Conservation (phyloP, 345 rosid species). For the Anastatica hierochuntica region DNA sequence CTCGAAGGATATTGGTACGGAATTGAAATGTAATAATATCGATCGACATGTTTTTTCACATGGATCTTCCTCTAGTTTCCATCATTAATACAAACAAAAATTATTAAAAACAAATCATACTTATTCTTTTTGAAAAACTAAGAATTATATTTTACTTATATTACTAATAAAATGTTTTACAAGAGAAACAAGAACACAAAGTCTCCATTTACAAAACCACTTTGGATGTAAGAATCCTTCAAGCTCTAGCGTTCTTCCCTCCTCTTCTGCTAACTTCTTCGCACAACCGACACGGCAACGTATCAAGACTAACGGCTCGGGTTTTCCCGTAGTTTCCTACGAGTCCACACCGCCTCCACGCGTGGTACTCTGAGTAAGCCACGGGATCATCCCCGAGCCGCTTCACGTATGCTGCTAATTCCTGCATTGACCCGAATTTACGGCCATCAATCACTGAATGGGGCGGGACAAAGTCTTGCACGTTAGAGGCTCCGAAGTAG, state of each 20-base stretch:
- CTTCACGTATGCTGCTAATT: slow-evolving; percentile 57
- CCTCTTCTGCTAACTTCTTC: slow-evolving; percentile 65
- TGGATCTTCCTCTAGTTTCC: too few species aligned
- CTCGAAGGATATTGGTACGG: too few species aligned
- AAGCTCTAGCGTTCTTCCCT: slow-evolving; percentile 44
- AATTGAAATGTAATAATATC: too few species aligned
- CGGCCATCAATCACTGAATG: slow-evolving; percentile 77
- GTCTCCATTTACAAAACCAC: slow-evolving; percentile 5
- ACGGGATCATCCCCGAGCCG: slow-evolving; percentile 57
- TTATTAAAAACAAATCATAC: too few species aligned
- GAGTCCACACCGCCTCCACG: slow-evolving; percentile 90
- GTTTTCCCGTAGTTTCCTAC: slow-evolving; percentile 55
- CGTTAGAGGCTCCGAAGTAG: slow-evolving; percentile 87
- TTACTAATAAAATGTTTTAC: too few species aligned
- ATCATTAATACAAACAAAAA: too few species aligned
- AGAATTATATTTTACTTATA: too few species aligned
- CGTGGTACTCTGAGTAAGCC: slow-evolving; percentile 81
- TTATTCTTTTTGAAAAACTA: too few species aligned
- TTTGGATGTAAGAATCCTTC: not conserved
- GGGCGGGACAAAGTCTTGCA: slow-evolving; percentile 72
- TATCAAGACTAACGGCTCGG: slow-evolving; percentile 65
- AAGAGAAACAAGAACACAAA: not conserved
- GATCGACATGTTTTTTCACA: too few species aligned
- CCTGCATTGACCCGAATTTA: slow-evolving; percentile 56
- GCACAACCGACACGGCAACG: slow-evolving; percentile 83